These are phyloP conservation scores for Agaricales sp. DNA, from an alignment of 1,284 basidiomycete species.

Conservation along the genomic window DNA sequence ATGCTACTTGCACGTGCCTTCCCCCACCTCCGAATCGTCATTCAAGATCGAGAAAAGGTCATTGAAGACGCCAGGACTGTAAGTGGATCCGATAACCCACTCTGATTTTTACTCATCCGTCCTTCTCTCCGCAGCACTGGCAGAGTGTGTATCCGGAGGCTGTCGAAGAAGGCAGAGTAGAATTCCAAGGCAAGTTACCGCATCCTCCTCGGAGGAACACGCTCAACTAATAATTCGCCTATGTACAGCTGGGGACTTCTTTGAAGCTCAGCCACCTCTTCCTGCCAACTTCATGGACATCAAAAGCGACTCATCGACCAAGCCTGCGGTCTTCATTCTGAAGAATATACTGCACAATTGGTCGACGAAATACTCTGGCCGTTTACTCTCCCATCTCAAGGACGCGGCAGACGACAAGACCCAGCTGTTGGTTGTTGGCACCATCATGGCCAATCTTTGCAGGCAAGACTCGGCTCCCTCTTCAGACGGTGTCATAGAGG, in stretches of 20 bases:
- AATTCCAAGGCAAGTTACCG: conserved; percentile 1
- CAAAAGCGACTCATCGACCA: neutral
- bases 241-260: neutral
- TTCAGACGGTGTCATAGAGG: neutral
- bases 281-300: neutral
- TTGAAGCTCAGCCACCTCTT: neutral
- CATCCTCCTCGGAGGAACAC: neutral
- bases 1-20: neutral
- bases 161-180: neutral
- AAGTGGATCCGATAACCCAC: neutral
- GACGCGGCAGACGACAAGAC: neutral
- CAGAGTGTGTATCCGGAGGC: neutral
- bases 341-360: conserved; percentile 12
- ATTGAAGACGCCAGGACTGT: neutral
- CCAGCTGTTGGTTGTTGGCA: neutral
- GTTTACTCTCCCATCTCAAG: neutral
- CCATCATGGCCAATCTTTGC: neutral
- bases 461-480: neutral
- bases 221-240: neutral
- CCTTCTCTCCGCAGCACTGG: conserved; percentile 1
- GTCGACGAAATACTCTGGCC: conserved; percentile 5
- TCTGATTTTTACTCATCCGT: neutral
- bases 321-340: conserved; percentile 8
- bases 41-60: neutral
- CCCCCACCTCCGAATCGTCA: neutral